phyloP scores from a whole-genome alignment of 139 green algal genomes.

The Tetradesmus lagerheimii region DNA sequence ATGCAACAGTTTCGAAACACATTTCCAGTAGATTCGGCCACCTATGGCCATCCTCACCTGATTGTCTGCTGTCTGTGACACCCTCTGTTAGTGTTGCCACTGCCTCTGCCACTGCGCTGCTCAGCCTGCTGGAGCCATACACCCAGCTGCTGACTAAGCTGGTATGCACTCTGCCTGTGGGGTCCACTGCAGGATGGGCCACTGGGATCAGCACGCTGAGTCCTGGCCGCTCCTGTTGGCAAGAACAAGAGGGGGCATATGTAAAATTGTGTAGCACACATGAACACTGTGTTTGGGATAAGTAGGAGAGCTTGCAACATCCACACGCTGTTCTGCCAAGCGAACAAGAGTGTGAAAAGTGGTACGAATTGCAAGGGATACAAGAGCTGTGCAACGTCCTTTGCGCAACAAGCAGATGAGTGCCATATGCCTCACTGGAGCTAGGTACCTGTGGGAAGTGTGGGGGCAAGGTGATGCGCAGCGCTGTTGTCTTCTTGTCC shows the following conservation, averaged over 20 bases:
- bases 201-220: constrained; percentile 65
- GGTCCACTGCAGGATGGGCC: constrained; percentile 67
- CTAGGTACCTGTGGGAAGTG: constrained; percentile 57
- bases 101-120: constrained; percentile 35
- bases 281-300: too few relatives aligned
- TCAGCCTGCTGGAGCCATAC: constrained; percentile 35
- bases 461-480: constrained; percentile 58
- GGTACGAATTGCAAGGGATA: too few relatives aligned
- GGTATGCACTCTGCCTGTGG: constrained; percentile 52
- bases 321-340: too few relatives aligned
- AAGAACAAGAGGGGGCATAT: background rate
- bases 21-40: too few relatives aligned
- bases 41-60: background rate
- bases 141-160: constrained; percentile 42
- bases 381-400: too few relatives aligned
- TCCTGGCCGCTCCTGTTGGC: constrained; percentile 55
- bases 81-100: constrained; percentile 25
- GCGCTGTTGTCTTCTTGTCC: constrained; percentile 46
- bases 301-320: too few relatives aligned
- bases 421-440: background rate
- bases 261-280: too few relatives aligned
- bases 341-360: too few relatives aligned
- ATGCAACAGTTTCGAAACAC: too few relatives aligned
- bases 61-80: background rate
- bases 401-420: background rate